A percentile compares a stretch with the other conserved stretches of the same genome.
Evolutionary conservation across 805 yeast genomes (phyloP).

Genomic region (Zygosaccharomyces kombuchaensis): DNA sequence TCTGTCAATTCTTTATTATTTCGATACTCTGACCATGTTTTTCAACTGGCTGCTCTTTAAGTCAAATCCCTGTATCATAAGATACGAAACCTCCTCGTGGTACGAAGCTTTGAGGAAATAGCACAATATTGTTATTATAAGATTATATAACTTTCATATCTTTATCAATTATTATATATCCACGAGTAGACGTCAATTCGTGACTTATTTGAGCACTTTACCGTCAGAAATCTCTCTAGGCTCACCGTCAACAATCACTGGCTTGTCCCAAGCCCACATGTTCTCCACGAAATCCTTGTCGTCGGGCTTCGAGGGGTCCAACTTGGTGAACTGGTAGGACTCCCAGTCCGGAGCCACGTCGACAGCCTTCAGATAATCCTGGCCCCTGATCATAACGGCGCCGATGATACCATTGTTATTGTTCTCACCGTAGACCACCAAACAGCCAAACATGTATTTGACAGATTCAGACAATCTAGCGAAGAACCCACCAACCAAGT

Average conservation of each 20-base stretch:
- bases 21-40: not conserved
- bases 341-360: conserved; percentile 99
- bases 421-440: conserved; percentile 97
- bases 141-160: not conserved
- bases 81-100: not conserved
- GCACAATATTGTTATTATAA: not conserved
- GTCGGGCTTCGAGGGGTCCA: conserved; percentile 73
- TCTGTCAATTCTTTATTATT: not conserved
- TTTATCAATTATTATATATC: not conserved
- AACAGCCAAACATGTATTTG: conserved; percentile 89
- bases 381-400: conserved; percentile 93
- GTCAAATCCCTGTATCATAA: not conserved
- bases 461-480: conserved; percentile 87
- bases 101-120: not conserved
- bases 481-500: conserved; percentile 97
- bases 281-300: conserved; percentile 77
- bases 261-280: conserved; percentile 99
- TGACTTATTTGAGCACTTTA: conserved; percentile 81
- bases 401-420: conserved; percentile 97
- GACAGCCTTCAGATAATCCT: conserved; percentile 85
- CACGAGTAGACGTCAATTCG: not conserved
- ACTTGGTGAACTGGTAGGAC: conserved; percentile 77
- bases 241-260: conserved; percentile 75
- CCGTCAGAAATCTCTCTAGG: conserved; percentile 91
- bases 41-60: not conserved